Conservation (phyloP, 768 basidiomycete species). For the Lactarius tabidus region DNA sequence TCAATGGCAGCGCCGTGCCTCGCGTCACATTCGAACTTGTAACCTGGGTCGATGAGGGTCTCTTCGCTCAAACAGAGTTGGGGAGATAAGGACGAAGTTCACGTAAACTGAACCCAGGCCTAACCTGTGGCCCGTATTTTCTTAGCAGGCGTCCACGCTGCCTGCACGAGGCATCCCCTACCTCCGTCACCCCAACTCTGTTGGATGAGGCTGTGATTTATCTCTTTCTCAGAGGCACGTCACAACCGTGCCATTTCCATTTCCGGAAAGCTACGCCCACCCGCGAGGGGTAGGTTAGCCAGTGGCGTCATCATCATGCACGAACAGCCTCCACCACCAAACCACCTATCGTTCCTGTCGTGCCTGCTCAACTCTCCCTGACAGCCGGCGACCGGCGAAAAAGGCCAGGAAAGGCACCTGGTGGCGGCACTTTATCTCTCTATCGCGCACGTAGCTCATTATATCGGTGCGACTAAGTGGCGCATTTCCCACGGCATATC, state of each 20-base stretch:
- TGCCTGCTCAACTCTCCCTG: conserved; percentile 1
- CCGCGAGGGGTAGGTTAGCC: neutral
- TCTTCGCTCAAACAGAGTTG: neutral
- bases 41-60: neutral
- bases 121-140: conserved; percentile 10
- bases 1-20: neutral
- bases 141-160: neutral
- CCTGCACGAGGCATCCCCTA: conserved; percentile 9
- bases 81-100: conserved; percentile 8
- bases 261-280: conserved; percentile 15
- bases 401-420: neutral
- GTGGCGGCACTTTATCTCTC: neutral
- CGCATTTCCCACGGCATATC: neutral
- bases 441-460: neutral
- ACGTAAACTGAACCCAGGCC: conserved; percentile 14
- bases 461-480: conserved; percentile 1
- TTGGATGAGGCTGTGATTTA: conserved; percentile 3
- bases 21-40: neutral
- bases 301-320: conserved; percentile 10
- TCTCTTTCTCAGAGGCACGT: neutral
- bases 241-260: neutral
- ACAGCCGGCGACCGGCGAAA: neutral
- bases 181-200: neutral
- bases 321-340: neutral
- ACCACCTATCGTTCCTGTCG: neutral